Evolutionary conservation across 164 flowering plant species (phyloP).

Genomic region (grape (Vitis vinifera)): DNA sequence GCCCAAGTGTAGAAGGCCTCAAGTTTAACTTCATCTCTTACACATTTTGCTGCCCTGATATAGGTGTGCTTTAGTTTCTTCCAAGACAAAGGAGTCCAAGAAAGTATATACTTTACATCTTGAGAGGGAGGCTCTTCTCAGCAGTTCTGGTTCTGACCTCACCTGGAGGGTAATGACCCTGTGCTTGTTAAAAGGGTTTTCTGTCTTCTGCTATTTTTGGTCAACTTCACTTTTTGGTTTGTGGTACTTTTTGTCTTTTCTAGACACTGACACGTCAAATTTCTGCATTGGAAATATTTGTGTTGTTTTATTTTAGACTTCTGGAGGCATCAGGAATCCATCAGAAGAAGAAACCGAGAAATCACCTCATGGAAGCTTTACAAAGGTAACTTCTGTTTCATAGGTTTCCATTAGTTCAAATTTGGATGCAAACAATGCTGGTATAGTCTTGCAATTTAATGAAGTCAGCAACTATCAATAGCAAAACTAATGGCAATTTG

Average conservation of each 20-base stretch:
- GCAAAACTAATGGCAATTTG: too few species aligned
- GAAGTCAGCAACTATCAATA: too few species aligned
- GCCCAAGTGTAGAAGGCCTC: neutral
- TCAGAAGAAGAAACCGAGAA: slow-evolving; percentile 37
- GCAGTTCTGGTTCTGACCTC: slow-evolving; percentile 31
- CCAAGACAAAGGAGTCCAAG: slow-evolving; percentile 65
- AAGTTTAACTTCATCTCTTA: neutral
- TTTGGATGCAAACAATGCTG: too few species aligned
- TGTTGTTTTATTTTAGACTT: slow-evolving; percentile 41
- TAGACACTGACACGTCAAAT: too few species aligned
- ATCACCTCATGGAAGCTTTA: slow-evolving; percentile 76
- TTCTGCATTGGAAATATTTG: neutral
- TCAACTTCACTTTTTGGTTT: neutral
- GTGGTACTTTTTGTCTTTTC: neutral
- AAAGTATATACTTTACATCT: slow-evolving; percentile 57
- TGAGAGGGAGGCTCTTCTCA: slow-evolving; percentile 60
- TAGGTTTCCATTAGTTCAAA: neutral
- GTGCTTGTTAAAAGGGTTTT: neutral
- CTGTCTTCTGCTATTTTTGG: neutral
- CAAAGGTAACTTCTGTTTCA: slow-evolving; percentile 46
- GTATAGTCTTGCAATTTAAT: too few species aligned
- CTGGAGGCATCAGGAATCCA: slow-evolving; percentile 66
- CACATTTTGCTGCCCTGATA: slow-evolving; percentile 3
- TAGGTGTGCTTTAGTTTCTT: slow-evolving; percentile 66
- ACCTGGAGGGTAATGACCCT: slow-evolving; percentile 61